These are phyloP conservation scores for Didymella glomerata DNA, from an alignment of 2,329 filamentous ascomycete species.

Conservation along the genomic window DNA sequence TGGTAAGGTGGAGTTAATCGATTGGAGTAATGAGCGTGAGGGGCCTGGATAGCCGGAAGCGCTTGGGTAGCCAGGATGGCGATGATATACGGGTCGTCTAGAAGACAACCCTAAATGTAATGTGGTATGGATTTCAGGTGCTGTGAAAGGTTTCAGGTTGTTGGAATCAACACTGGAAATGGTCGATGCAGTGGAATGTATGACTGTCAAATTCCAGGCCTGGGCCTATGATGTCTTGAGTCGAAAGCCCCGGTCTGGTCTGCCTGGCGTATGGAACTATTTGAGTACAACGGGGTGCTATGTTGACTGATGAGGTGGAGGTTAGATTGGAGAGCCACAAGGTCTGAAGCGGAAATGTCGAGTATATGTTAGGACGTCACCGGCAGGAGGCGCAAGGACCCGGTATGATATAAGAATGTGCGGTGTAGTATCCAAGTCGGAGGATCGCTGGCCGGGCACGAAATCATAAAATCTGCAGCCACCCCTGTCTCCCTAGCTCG, in stretches of 20 bases:
- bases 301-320: slow-evolving; percentile 18
- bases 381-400: slow-evolving; percentile 35
- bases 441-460: slow-evolving; percentile 39
- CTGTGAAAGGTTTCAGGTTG: slow-evolving; percentile 2
- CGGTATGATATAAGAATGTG: slow-evolving; percentile 44
- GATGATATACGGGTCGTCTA: slow-evolving; percentile 16
- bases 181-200: slow-evolving; percentile 9
- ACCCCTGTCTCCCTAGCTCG: slow-evolving; percentile 34
- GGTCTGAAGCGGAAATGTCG: slow-evolving; percentile 22
- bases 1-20: slow-evolving; percentile 46
- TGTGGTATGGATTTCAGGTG: neutral
- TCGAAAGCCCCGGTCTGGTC: slow-evolving; percentile 1
- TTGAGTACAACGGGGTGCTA: neutral
- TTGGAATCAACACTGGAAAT: neutral
- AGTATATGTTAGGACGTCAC: slow-evolving; percentile 30
- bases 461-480: slow-evolving; percentile 38
- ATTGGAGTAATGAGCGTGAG: slow-evolving; percentile 46
- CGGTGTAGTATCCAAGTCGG: slow-evolving; percentile 39
- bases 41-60: slow-evolving; percentile 46
- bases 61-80: slow-evolving; percentile 52
- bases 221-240: slow-evolving; percentile 9
- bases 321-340: slow-evolving; percentile 25
- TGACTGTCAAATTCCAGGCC: slow-evolving; percentile 6
- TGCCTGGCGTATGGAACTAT: slow-evolving; percentile 1
- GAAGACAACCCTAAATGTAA: slow-evolving; percentile 19